Conservation (phyloP, 2,329 filamentous ascomycete genomes). For the Colletotrichum sp. region DNA sequence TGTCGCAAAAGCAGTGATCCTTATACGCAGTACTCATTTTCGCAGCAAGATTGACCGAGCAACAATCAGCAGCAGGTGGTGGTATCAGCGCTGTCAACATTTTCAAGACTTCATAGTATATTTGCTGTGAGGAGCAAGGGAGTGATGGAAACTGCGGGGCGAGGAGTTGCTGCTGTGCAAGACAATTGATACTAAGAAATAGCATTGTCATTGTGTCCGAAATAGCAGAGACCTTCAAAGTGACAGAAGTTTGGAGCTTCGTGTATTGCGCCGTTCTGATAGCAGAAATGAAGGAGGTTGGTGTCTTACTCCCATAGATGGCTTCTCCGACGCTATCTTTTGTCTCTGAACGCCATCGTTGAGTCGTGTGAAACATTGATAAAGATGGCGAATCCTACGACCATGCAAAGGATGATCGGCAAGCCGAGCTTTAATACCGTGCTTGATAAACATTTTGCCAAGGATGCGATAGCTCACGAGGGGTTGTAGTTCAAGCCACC, state of each 20-base stretch:
- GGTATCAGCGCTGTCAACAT: too few relatives aligned
- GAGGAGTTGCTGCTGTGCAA: neutral
- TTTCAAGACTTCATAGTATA: too few relatives aligned
- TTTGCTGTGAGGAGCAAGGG: too few relatives aligned
- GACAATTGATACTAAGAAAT: fast-evolving
- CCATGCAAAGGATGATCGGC: neutral
- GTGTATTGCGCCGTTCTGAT: neutral
- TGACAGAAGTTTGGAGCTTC: neutral
- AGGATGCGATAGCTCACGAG: neutral
- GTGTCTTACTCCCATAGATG: neutral
- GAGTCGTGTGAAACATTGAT: neutral
- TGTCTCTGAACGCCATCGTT: neutral
- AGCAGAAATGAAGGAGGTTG: neutral
- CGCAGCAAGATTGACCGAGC: too few relatives aligned
- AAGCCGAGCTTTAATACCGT: neutral
- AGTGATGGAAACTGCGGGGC: too few relatives aligned
- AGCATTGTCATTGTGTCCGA: fast-evolving
- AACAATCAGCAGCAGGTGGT: too few relatives aligned
- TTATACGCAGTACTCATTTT: too few relatives aligned
- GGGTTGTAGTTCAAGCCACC: neutral
- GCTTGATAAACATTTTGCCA: neutral
- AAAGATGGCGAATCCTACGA: neutral
- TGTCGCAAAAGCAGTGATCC: too few relatives aligned
- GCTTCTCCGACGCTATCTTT: neutral
- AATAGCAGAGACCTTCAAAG: neutral